These are phyloP conservation scores for Exophiala calicioides DNA, from an alignment of 2,329 filamentous ascomycete species.

Conservation along the genomic window DNA sequence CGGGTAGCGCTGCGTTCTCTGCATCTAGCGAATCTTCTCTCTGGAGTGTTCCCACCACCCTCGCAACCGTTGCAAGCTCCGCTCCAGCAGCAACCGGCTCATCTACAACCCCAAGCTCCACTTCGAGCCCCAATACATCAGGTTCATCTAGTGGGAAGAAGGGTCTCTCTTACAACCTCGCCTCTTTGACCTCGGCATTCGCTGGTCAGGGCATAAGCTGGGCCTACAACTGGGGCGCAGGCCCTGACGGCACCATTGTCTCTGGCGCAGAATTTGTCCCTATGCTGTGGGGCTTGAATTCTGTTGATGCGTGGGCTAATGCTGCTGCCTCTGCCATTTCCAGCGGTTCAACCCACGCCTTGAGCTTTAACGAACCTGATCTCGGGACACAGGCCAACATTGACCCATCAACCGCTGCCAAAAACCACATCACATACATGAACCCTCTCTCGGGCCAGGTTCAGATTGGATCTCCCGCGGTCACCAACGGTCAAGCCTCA, in stretches of 20 bases:
- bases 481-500: constrained; percentile 40
- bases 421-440: constrained; percentile 42
- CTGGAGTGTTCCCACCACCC: constrained; percentile 25
- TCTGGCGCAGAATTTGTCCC: constrained; percentile 45
- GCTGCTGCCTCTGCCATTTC: constrained; percentile 34
- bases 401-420: constrained; percentile 39
- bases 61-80: constrained; percentile 21
- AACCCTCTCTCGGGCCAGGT: constrained; percentile 39
- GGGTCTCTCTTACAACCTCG: constrained; percentile 45
- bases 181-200: constrained; percentile 38
- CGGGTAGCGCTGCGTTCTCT: neutral
- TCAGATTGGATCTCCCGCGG: constrained; percentile 45
- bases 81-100: constrained; percentile 15
- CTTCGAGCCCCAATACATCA: constrained; percentile 19
- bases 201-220: constrained; percentile 38
- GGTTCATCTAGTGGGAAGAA: constrained; percentile 33
- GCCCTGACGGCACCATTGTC: constrained; percentile 35
- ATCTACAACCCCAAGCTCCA: constrained; percentile 16
- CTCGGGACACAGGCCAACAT: constrained; percentile 41
- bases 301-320: constrained; percentile 39
- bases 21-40: too few species aligned
- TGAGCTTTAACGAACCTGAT: constrained; percentile 53
- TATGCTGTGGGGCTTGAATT: constrained; percentile 46
- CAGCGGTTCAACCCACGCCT: constrained; percentile 39
- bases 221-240: constrained; percentile 50